These are phyloP conservation scores for Parascedosporium putredinis DNA, from an alignment of 2,329 filamentous ascomycete species.

Conservation along the genomic window DNA sequence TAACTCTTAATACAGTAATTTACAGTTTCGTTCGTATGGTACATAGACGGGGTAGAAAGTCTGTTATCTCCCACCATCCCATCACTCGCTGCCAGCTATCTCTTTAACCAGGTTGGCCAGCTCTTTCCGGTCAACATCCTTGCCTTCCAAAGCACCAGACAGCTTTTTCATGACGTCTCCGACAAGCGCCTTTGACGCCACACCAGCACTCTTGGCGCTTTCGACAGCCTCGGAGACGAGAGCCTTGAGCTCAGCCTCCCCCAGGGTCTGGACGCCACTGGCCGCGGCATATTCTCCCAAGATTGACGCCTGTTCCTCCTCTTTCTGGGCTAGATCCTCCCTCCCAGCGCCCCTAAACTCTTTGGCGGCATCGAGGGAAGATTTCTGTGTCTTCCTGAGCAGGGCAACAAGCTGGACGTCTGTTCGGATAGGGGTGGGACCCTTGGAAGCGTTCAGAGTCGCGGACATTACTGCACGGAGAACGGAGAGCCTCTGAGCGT, in stretches of 20 bases:
- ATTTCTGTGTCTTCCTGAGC: slow-evolving; percentile 52
- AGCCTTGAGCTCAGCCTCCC: slow-evolving; percentile 45
- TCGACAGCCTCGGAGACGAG: slow-evolving; percentile 42
- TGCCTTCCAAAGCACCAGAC: slow-evolving; percentile 45
- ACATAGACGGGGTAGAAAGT: no score
- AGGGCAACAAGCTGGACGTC: slow-evolving; percentile 60
- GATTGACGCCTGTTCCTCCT: slow-evolving; percentile 54
- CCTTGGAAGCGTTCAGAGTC: slow-evolving; percentile 68
- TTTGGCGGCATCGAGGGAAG: slow-evolving; percentile 44
- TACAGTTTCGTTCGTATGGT: no score
- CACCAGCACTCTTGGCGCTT: slow-evolving; percentile 35
- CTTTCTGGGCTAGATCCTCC: slow-evolving; percentile 60
- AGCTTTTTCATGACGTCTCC: slow-evolving; percentile 56
- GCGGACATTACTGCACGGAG: slow-evolving; percentile 59
- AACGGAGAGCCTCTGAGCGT: slow-evolving; percentile 53
- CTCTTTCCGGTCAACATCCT: slow-evolving; percentile 51
- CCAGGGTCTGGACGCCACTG: slow-evolving; percentile 48
- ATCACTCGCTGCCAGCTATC: slow-evolving; percentile 10
- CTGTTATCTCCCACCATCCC: no score
- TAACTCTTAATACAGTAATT: no score
- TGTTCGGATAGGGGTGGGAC: slow-evolving; percentile 54
- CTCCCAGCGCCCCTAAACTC: slow-evolving; percentile 57
- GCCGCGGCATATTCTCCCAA: slow-evolving; percentile 53
- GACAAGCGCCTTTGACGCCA: slow-evolving; percentile 34
- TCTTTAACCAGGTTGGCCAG: slow-evolving; percentile 53